phyloP scores from a whole-genome alignment of 345 rosid genomes.

The Angophora floribunda region DNA sequence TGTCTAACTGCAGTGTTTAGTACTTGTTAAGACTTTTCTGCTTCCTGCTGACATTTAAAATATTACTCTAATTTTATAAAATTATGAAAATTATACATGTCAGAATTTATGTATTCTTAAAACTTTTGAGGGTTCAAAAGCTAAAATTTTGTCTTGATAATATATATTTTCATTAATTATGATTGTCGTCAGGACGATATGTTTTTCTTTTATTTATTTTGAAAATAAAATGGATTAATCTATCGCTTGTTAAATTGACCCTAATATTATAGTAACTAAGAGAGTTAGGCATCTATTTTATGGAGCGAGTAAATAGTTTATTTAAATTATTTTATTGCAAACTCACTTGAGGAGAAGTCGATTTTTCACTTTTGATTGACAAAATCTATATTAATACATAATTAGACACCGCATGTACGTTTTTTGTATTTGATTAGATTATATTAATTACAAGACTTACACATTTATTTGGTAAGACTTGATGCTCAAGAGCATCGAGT shows the following conservation, averaged over 20 bases:
- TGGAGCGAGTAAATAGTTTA: neutral
- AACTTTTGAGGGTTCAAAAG: neutral
- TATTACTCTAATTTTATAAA: neutral
- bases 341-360: neutral
- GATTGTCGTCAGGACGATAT: neutral
- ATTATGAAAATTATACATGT: neutral
- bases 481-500: fast-evolving
- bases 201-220: no score
- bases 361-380: no score
- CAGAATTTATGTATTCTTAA: neutral
- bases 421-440: neutral
- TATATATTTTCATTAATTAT: neutral
- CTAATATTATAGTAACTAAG: no score
- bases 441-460: neutral
- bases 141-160: fast-evolving
- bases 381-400: neutral
- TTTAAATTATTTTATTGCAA: no score
- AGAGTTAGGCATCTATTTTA: neutral
- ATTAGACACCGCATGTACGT: neutral
- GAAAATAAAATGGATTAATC: no score
- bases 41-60: neutral
- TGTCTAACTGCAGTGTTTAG: no score
- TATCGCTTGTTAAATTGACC: neutral
- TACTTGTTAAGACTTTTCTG: no score
- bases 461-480: neutral